Conservation (phyloP, 768 basidiomycete genomes). For the Boletales sp. region DNA sequence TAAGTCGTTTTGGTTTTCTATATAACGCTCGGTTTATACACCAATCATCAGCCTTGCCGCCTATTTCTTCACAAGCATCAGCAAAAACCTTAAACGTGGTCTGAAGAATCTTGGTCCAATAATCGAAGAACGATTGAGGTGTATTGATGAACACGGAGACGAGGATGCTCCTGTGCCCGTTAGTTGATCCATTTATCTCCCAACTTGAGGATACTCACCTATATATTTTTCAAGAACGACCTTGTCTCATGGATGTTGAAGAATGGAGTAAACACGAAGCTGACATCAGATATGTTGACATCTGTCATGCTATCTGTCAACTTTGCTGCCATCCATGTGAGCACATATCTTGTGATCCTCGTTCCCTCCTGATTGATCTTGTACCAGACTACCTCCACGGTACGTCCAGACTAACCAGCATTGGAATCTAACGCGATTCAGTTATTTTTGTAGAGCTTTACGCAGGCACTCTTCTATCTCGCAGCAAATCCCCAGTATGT, state of each 20-base stretch:
- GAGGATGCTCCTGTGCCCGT: constrained; percentile 4
- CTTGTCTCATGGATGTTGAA: constrained; percentile 33
- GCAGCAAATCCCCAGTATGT: constrained; percentile 14
- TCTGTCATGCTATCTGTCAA: constrained; percentile 8
- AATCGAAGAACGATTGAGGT: constrained; percentile 23
- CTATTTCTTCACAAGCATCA: constrained; percentile 6
- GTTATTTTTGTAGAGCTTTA: constrained; percentile 4
- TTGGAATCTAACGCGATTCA: not conserved
- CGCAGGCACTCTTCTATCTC: constrained; percentile 6
- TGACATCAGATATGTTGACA: constrained; percentile 20
- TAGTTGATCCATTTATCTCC: not conserved
- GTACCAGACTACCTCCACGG: constrained; percentile 10
- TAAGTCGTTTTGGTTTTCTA: constrained; percentile 2
- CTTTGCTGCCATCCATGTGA: constrained; percentile 22
- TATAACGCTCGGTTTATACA: not conserved
- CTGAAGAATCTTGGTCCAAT: constrained; percentile 22
- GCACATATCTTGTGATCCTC: not conserved
- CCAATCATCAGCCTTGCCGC: constrained; percentile 12
- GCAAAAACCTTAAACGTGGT: not conserved
- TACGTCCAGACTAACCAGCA: not conserved
- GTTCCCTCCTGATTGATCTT: not conserved
- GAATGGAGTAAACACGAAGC: constrained; percentile 14
- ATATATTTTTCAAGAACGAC: constrained; percentile 25
- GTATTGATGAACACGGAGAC: not conserved
- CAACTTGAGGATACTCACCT: not conserved